Conservation (phyloP, 2,329 filamentous ascomycete species). For the Curvularia hawaiiensis region DNA sequence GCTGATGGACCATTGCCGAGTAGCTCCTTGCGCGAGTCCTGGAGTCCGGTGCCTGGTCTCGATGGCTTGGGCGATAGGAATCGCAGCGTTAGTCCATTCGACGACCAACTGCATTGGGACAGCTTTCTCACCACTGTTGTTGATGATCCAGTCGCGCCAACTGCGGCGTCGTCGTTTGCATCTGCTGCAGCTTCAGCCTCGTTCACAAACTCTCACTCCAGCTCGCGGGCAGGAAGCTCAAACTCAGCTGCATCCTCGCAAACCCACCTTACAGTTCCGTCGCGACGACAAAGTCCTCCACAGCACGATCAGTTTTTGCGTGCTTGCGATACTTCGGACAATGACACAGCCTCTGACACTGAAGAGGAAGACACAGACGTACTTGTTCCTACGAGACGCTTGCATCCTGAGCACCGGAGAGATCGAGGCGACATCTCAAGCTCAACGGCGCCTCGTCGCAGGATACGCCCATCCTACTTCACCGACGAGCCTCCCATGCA, state of each 20-base stretch:
- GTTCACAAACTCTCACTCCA: conserved; percentile 47
- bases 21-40: conserved; percentile 47
- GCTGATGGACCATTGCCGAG: conserved; percentile 43
- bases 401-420: conserved; percentile 31
- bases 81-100: conserved; percentile 74
- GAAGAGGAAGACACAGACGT: conserved; percentile 53
- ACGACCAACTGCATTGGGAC: conserved; percentile 69
- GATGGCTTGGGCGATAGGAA: conserved; percentile 86
- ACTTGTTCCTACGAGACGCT: conserved; percentile 15
- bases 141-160: conserved; percentile 80
- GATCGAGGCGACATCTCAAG: conserved; percentile 13
- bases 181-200: conserved; percentile 65
- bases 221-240: conserved; percentile 53
- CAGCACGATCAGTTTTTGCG: conserved; percentile 54
- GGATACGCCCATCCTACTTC: conserved; percentile 28
- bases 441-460: conserved; percentile 13
- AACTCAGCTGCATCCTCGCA: conserved; percentile 47
- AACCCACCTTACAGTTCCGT: conserved; percentile 48
- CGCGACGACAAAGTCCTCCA: conserved; percentile 33
- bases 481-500: conserved; percentile 36
- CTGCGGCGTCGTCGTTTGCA: conserved; percentile 80
- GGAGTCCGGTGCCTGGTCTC: conserved; percentile 48
- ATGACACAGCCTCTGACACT: conserved; percentile 56
- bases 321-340: conserved; percentile 56
- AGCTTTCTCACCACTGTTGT: conserved; percentile 79